phyloP scores from a whole-genome alignment of 208 protist species.

The Wallacemonas sp. region DNA sequence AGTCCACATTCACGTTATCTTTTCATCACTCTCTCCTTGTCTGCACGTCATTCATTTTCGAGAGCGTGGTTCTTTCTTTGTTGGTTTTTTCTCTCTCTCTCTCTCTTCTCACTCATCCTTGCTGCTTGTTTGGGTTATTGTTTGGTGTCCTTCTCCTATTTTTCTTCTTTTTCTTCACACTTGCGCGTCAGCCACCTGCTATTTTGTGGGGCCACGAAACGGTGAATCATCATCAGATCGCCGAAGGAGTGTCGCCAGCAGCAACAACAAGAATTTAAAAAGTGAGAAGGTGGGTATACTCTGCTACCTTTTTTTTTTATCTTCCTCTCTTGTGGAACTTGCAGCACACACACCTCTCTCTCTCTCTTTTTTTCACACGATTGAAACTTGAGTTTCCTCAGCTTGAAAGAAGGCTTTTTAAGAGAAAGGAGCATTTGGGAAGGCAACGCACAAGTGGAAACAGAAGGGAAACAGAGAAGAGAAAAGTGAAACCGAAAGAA shows the following conservation, averaged over 20 bases:
- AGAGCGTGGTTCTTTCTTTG: background rate
- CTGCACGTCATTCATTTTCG: background rate
- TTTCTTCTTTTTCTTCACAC: slow-evolving; percentile 1
- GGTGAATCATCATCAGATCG: too few relatives aligned
- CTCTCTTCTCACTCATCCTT: background rate
- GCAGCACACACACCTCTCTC: too few relatives aligned
- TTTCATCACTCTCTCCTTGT: background rate
- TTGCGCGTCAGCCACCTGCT: background rate
- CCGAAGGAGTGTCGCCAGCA: too few relatives aligned
- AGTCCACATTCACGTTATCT: background rate
- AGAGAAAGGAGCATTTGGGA: too few relatives aligned
- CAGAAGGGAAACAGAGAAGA: too few relatives aligned
- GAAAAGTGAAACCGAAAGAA: background rate
- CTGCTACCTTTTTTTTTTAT: too few relatives aligned
- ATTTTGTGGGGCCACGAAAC: too few relatives aligned
- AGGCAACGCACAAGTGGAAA: too few relatives aligned
- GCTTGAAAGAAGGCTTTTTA: too few relatives aligned
- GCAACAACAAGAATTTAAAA: too few relatives aligned
- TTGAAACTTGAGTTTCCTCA: too few relatives aligned
- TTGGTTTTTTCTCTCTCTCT: background rate
- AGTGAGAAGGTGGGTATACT: slow-evolving; percentile 2
- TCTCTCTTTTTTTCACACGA: slow-evolving; percentile 7
- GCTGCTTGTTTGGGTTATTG: background rate
- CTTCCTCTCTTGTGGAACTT: too few relatives aligned
- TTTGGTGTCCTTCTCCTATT: slow-evolving; percentile 6